Percentiles rank a stretch among this genome's conserved stretches.
Evolutionary conservation across 2,329 filamentous ascomycete genomes (phyloP).

Genomic region (Cryphonectria nitschkei): DNA sequence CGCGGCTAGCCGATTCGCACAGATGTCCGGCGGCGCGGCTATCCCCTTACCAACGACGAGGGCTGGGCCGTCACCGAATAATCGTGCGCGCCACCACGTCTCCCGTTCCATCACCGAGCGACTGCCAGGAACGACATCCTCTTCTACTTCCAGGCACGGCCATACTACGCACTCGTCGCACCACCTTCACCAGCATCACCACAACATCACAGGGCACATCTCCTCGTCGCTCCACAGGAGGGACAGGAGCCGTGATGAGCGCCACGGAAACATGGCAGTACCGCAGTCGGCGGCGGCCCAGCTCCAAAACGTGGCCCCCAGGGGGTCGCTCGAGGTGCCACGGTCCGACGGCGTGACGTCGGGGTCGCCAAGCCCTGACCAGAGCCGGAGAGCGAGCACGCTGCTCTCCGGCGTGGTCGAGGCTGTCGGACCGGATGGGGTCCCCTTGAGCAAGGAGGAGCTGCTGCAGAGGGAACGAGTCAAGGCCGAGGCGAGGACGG

Average conservation of each 20-base stretch:
- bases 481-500: slow-evolving; percentile 43
- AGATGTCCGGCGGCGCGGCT: slow-evolving; percentile 24
- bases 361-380: slow-evolving; percentile 44
- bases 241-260: slow-evolving; percentile 38
- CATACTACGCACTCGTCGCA: slow-evolving; percentile 39
- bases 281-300: slow-evolving; percentile 31
- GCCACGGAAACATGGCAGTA: slow-evolving; percentile 36
- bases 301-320: slow-evolving; percentile 36
- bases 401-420: slow-evolving; percentile 38
- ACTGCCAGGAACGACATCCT: slow-evolving; percentile 44
- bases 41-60: slow-evolving; percentile 16
- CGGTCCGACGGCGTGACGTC: slow-evolving; percentile 51
- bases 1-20: slow-evolving; percentile 8
- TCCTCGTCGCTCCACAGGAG: slow-evolving; percentile 41
- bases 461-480: slow-evolving; percentile 47
- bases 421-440: slow-evolving; percentile 24
- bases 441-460: slow-evolving; percentile 42
- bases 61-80: slow-evolving; percentile 39
- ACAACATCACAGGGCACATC: slow-evolving; percentile 34
- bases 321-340: slow-evolving; percentile 49
- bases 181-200: slow-evolving; percentile 30
- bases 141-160: slow-evolving; percentile 38
- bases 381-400: slow-evolving; percentile 49
- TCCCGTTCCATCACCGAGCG: slow-evolving; percentile 60
- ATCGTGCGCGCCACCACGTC: slow-evolving; percentile 54